Percentiles rank a stretch among this genome's conserved stretches.
Conservation (phyloP, 805 yeast species). For the Blastobotrys muscicola region DNA sequence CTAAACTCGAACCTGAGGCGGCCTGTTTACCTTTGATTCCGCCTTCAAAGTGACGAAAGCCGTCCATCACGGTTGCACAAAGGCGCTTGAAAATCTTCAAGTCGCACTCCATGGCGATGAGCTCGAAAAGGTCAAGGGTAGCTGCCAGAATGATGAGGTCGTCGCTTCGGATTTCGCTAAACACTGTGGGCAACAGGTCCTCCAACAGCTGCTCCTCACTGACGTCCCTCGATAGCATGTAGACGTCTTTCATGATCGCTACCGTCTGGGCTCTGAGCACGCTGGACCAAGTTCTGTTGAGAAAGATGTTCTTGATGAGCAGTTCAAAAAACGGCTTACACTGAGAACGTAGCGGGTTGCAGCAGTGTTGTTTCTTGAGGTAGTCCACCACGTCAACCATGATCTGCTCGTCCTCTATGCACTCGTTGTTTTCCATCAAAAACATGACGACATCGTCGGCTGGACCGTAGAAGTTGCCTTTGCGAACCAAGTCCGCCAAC, state of each 20-base stretch:
- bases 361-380: constrained; percentile 40
- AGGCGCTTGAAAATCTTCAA: constrained; percentile 7
- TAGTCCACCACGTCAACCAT: constrained; percentile 38
- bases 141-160: constrained; percentile 28
- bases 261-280: constrained; percentile 18
- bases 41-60: background rate
- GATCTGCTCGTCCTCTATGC: constrained; percentile 28
- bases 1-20: background rate
- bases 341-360: constrained; percentile 41
- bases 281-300: constrained; percentile 18
- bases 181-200: constrained; percentile 27
- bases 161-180: constrained; percentile 26
- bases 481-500: constrained; percentile 29
- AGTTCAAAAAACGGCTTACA: constrained; percentile 43
- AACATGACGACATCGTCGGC: constrained; percentile 34
- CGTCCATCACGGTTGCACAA: constrained; percentile 4
- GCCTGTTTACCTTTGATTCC: background rate
- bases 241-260: constrained; percentile 30
- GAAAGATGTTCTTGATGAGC: constrained; percentile 39
- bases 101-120: constrained; percentile 18
- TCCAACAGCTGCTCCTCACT: constrained; percentile 29
- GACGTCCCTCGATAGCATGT: constrained; percentile 29
- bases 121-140: constrained; percentile 20
- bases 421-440: constrained; percentile 31
- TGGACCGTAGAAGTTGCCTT: constrained; percentile 33